Base-by-base conservation (phyloP, 2,329 filamentous ascomycete genomes). In the Ophiocordyceps unilateralis region DNA sequence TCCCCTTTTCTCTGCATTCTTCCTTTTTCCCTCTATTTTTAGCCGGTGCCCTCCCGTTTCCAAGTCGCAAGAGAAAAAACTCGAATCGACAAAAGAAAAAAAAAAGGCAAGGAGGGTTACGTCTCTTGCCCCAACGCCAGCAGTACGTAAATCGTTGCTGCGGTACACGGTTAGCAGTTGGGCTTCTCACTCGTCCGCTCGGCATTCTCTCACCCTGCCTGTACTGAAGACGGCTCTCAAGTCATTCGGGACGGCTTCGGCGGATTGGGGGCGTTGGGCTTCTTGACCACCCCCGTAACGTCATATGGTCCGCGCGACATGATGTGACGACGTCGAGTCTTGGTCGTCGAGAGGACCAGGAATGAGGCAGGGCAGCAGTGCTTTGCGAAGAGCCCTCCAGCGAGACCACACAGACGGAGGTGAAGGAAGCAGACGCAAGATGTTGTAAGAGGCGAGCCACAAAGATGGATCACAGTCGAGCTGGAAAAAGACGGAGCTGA, bases 271-370 rank as follows among this genome's bases (percentile, higher is more conserved):
- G 51, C 50, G 49, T 46, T 58, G 43, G 59, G 58, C 32, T 36
- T 36, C 53, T 61, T 62, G 42, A 51, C 45, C 37, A 62, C 51
- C 45, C 59, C 59, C 42, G 59, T 62, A n/a, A 54, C 58, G 44
- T 62, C 59, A 45, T 62, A 62, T 2, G 59, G 59, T 42, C 59
- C 59, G 39, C 59, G 57, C 32, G 55, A 48, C 59, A 62, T 62
- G 37, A 41, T 26, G 48, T 42, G 15, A 26, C 30, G 38, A 14
- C 9, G 12, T 17, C 6, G 7, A 17, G 32, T 17, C 15, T 34
- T 17, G 5, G 12, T 30, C 14, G 28, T 15, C n/a, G 26, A 5
- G n/a, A n/a, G n/a, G 10, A 12, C 5, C 26, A 28, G 26, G 10
- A 28, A n/a, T n/a, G n/a, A n/a, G n/a, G n/a, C n/a, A n/a, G n/a